A percentile compares a stretch with the other conserved stretches of the same genome.
phyloP scores from a whole-genome alignment of 768 basidiomycete species.

The Leccinum subgranulosum region DNA sequence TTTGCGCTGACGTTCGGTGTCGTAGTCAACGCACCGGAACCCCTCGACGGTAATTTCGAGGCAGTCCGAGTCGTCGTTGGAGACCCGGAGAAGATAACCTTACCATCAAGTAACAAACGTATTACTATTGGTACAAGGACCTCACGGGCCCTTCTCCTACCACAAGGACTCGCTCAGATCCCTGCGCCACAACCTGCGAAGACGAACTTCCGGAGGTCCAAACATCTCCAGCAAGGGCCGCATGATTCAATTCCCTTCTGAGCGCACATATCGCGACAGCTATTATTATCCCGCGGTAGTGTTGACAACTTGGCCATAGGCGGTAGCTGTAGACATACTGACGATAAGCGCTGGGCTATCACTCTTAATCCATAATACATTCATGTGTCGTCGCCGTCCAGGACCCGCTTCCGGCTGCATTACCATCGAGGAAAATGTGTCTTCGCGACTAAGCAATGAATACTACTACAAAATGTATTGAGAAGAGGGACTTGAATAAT shows the following conservation, averaged over 20 bases:
- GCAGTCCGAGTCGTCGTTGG: slow-evolving; percentile 19
- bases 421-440: neutral
- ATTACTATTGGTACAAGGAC: slow-evolving; percentile 35
- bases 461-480: slow-evolving; percentile 7
- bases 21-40: slow-evolving; percentile 55
- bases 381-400: neutral
- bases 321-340: neutral
- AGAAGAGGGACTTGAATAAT: slow-evolving; percentile 1
- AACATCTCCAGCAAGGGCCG: slow-evolving; percentile 30
- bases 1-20: neutral
- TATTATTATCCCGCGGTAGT: slow-evolving; percentile 2
- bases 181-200: slow-evolving; percentile 18
- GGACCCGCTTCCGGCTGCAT: neutral
- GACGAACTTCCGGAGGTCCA: neutral
- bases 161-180: slow-evolving; percentile 36
- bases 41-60: slow-evolving; percentile 43
- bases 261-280: slow-evolving; percentile 26
- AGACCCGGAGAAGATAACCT: slow-evolving; percentile 58
- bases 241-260: slow-evolving; percentile 32
- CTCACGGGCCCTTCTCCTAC: slow-evolving; percentile 33
- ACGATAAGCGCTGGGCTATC: slow-evolving; percentile 28
- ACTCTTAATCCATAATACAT: neutral
- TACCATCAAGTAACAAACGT: slow-evolving; percentile 53
- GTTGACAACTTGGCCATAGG: slow-evolving; percentile 5
- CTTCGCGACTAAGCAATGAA: neutral